Evolutionary conservation across 768 basidiomycete species (phyloP), one percentile per base, ranked within the genome.

Genomic region (Scleroderma bovista): DNA sequence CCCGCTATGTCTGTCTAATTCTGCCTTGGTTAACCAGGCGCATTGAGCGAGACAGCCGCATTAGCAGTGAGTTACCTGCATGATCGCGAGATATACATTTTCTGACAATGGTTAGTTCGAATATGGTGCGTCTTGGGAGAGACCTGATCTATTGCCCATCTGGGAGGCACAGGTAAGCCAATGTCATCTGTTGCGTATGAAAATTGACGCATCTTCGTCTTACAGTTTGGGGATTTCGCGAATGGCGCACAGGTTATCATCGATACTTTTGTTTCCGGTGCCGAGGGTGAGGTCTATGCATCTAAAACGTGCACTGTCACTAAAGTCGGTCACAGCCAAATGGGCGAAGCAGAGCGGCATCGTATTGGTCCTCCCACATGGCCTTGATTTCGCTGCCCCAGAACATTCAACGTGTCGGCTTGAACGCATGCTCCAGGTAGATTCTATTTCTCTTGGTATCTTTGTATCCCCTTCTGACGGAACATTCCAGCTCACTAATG

Each of bases 331-430:
- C 26, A 16, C 2, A 92, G 90, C 92, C 3, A 96, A 96, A 72
- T 96, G 93, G 93, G 68, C 90, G 42, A 88, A 84, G 63, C 93
- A 95, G 69, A 93, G 90, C 56, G 93, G 87, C 0, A 76, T 96
- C 19, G 84, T 91, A 4, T 69, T 96, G 50, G 78, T 92, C 41
- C 74, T 96, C 0, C 93, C 93, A 22, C 93, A 96, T 53, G 93
- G 93, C 15, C 73, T 91, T 15, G 92, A 96, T 57, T 93, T 93
- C 24, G 92, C 93, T 15, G 93, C 93, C 2, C 93, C 93, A 0
- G 93, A 96, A 63, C 93, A 96, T 61, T 95, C 92, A 1, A 92
- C 89, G 0, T 86, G 82, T 44, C 81, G 93, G 15, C 74, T 95
- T 37, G 93, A 96, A 62, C 76, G 93, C 33, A 88, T 92, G 82